Base-by-base conservation (phyloP, 2,329 filamentous ascomycete species). In the Penicillium sp. region DNA sequence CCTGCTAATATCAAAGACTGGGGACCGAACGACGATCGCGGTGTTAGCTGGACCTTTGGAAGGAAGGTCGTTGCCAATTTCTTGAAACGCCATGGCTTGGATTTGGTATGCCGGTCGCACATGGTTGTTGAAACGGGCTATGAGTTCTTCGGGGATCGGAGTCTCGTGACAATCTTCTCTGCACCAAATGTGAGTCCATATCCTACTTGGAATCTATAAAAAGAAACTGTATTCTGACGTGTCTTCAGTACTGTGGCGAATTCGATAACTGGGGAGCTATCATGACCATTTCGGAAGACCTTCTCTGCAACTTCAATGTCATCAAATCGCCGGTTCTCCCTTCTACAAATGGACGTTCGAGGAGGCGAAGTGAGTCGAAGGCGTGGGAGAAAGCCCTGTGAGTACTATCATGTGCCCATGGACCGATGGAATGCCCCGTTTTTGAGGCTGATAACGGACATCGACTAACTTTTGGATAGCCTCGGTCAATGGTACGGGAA, bases 71-170 rank as follows among this genome's bases (percentile, higher is more conserved):
- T 99, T 58, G 92, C 92, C 72, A 92, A 97, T 66, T 99, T 99
- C 72, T 78, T 99, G 61, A 88, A 92, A 55, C 86, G 90, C 52
- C 94, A 99, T 71, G 94, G 99, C 75, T 97, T 99, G 71, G 94
- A 99, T 73, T 80, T 99, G 47, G 93, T 99, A 49, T 99, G 94
- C 72, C 88, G 94, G 63, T 94, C 94, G 47, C 94, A 99, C 77
- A 97, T 97, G 94, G 94, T 99, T 48, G 94, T 99, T 18, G 94
- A 99, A 74, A 94, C 99, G 71, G 94, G 94, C 11, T 99, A 99
- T 75, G 94, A 99, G 69, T 99, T 99, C 75, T 99, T 97, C 74
- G 95, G 90, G 58, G 94, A 99, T 71, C 84, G 94, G 55, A 89
- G 97, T 43, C 76, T 99, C 55, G 94, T 99, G 43, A 99, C 94